Base-by-base conservation (phyloP, 2,329 filamentous ascomycete species). In the Trichoderma koningiopsis region DNA sequence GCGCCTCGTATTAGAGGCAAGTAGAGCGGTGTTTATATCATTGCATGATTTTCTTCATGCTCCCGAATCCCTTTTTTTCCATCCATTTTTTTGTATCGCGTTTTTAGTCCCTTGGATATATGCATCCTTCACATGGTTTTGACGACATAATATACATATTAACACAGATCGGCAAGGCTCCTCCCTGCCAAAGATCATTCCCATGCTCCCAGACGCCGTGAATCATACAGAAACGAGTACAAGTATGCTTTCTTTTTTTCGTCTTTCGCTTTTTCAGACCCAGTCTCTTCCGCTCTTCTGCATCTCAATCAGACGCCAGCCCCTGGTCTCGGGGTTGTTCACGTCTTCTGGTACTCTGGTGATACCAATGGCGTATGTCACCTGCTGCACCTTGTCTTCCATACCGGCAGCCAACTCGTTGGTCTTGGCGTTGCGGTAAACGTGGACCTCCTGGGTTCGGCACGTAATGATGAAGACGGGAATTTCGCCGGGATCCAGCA, bases 311-410 rank as follows among this genome's bases (percentile, higher is more conserved):
- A 99, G 84, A 76, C 95, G 91, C 96, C 96, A 99, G 37, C 96
- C 96, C 77, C 94, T 88, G 13, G 96, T 99, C 83, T 99, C 96
- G 2, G 94, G 92, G 80, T 99, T 98, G 84, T 91, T 95, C 74
- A 98, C 95, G 75, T 99, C 96, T 78, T 99, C 96, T 2, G 96
- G 91, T 70, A 97, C 89, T 73, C 96, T 87, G 4, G 96, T 99
- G 71, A 99, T 92, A 75, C 96, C 96, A 74, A 99, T 98, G 72
- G 95, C 96, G 77, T 99, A 99, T 2, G 96, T 98, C 74, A 99
- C 96, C 74, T 97, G 90, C 82, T 99, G 96, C 29, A 99, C 96
- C 83, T 94, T 96, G 82, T 99, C 96, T 81, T 99, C 96, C 94
- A 97, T 98, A 55, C 96, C 96, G 14, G 95, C 95, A 3, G 95